Base-by-base conservation (phyloP, 768 basidiomycete genomes). In the Tricholoma saponaceum region DNA sequence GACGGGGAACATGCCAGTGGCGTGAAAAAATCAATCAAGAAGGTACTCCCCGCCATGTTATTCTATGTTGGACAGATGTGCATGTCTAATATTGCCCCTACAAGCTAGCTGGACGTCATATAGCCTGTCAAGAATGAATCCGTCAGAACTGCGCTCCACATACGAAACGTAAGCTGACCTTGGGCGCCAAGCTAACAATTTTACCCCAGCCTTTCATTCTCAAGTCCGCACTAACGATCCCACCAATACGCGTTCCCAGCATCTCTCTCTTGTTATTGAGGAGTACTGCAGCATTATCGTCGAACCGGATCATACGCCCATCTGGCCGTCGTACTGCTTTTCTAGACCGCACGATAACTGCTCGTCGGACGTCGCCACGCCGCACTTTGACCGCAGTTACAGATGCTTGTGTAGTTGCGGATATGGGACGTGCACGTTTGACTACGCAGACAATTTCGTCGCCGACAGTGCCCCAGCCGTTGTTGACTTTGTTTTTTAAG, bases 371-470 rank as follows among this genome's bases (percentile, higher is more conserved):
- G 70, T 98, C 96, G 20, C 96, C 96, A 56, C 87, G 83, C 23
- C 93, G 84, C 12, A 98, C 93, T 76, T 97, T 98, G 63, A 94
- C 82, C 3, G 90, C 90, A 25, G 86, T 89, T 6, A 87, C 81
- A 5, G 89, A 85, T 6, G 84, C 79, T 46, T 86, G 81, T 0
- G 83, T 74, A 7, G 85, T 80, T 4, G 83, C 81, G 9, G 88
- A 82, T 9, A 95, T 74, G 5, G 95, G 93, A 13, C 95, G 84
- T 3, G 96, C 95, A 56, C 86, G 84, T 69, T 97, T 92, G 59
- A 98, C 87, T 56, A 98, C 94, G 57, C 93, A 94, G 63, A 96
- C 94, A 59, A 97, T 93, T 71, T 96, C 94, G 74, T 98, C 95
- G 47, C 95, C 95, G 14, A 94, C 90, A 30, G 84, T 80, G 32